Evolutionary conservation across 257 asterid species (phyloP).

Genomic region (Solanum dulcamara): DNA sequence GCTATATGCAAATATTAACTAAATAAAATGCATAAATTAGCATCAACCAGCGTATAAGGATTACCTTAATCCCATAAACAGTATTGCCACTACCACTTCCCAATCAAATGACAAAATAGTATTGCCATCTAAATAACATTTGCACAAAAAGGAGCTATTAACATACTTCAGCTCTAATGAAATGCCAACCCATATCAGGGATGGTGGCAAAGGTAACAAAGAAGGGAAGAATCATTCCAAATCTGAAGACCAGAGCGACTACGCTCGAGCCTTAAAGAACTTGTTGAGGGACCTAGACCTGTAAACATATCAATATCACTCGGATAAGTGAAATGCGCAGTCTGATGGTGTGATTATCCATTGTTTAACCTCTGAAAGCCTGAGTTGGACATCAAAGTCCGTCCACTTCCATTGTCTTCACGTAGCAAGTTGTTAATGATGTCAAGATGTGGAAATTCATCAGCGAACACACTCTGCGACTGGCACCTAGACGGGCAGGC

Average conservation of each 20-base stretch:
- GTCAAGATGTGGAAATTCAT: conserved; percentile 45
- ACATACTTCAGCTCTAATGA: not conserved
- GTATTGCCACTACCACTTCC: not conserved
- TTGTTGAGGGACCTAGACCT: conserved; percentile 22
- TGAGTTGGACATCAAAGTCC: conserved; percentile 11
- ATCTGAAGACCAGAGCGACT: not conserved
- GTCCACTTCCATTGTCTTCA: conserved; percentile 51
- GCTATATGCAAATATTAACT: not conserved
- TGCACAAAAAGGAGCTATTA: not conserved
- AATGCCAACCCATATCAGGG: not conserved
- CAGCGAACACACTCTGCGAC: conserved; percentile 11
- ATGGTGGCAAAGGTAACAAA: not conserved
- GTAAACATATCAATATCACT: conserved; percentile 38
- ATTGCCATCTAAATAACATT: not conserved
- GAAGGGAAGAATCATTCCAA: not conserved
- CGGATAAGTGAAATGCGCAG: conserved; percentile 39
- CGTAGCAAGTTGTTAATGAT: conserved; percentile 74
- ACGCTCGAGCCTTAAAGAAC: conserved; percentile 44
- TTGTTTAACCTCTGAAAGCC: conserved; percentile 37
- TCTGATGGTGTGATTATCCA: conserved; percentile 34
- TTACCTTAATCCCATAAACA: not conserved
- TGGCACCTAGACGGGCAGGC: conserved; percentile 55
- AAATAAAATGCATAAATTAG: no score
- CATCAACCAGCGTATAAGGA: no score
- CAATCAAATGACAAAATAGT: not conserved